Percentiles rank a stretch among this genome's conserved stretches.
Conservation (phyloP, 2,329 filamentous ascomycete species). For the Pseudocercospora macadamiae region DNA sequence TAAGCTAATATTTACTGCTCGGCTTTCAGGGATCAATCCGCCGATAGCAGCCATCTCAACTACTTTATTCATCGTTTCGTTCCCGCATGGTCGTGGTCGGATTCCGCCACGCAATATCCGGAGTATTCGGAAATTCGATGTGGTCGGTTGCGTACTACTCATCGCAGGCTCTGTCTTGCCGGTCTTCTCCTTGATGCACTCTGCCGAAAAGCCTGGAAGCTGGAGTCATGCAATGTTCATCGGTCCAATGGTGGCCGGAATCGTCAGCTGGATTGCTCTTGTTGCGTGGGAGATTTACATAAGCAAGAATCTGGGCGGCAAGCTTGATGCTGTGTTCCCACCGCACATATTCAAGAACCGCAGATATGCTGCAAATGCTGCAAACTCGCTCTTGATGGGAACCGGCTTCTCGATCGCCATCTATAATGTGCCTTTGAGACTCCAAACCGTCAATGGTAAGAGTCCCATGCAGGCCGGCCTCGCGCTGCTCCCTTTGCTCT, state of each 20-base stretch:
- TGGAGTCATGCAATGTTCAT: slow-evolving; percentile 4
- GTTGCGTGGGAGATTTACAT: slow-evolving; percentile 4
- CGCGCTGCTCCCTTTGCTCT: slow-evolving; percentile 26
- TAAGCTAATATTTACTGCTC: background rate
- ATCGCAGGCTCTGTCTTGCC: background rate
- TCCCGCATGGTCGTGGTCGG: slow-evolving; percentile 45
- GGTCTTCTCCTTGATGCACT: slow-evolving; percentile 2
- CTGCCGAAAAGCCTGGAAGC: background rate
- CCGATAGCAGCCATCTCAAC: slow-evolving; percentile 55
- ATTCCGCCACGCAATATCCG: background rate
- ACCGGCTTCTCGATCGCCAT: slow-evolving; percentile 29
- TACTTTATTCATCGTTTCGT: slow-evolving; percentile 52
- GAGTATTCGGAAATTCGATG: slow-evolving; percentile 2
- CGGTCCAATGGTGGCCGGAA: background rate
- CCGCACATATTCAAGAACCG: slow-evolving; percentile 1
- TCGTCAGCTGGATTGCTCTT: slow-evolving; percentile 1
- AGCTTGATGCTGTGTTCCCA: slow-evolving; percentile 5
- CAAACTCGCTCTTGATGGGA: slow-evolving; percentile 21
- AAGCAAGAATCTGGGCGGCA: background rate
- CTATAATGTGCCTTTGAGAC: slow-evolving; percentile 28
- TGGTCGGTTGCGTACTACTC: background rate
- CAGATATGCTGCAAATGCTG: slow-evolving; percentile 6
- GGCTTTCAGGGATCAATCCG: slow-evolving; percentile 53
- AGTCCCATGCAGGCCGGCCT: slow-evolving; percentile 27
- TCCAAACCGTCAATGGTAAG: slow-evolving; percentile 28